Percentiles rank a stretch among this genome's conserved stretches.
These are phyloP conservation scores for Fusarium lyarnte DNA, from an alignment of 2,329 filamentous ascomycete species.

Conservation along the genomic window DNA sequence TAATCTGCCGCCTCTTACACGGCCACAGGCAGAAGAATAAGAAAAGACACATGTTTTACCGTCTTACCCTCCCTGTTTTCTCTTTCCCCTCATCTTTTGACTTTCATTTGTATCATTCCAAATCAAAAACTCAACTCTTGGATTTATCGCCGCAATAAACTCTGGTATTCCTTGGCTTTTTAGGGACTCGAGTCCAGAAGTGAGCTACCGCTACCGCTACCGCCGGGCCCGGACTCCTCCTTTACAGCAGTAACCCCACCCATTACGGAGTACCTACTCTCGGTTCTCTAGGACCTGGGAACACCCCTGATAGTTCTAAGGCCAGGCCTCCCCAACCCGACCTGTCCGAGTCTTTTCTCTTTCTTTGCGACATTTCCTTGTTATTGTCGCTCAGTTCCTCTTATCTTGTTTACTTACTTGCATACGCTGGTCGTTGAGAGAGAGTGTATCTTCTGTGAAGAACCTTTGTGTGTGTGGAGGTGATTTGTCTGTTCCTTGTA, in stretches of 20 bases:
- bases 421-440: constrained; percentile 32
- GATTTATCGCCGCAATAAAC: background rate
- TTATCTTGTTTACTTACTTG: constrained; percentile 30
- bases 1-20: constrained; percentile 43
- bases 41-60: constrained; percentile 9
- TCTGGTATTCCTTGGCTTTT: constrained; percentile 7
- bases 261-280: constrained; percentile 23
- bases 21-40: constrained; percentile 19
- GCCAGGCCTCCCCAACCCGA: constrained; percentile 13
- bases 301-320: constrained; percentile 30
- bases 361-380: constrained; percentile 34
- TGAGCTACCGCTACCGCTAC: background rate
- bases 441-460: background rate
- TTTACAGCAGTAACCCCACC: constrained; percentile 18
- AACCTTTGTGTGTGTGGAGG: background rate
- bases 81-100: background rate
- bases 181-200: background rate
- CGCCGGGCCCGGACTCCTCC: constrained; percentile 26
- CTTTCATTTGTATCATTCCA: constrained; percentile 1
- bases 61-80: constrained; percentile 11
- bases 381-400: constrained; percentile 5
- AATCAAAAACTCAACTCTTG: constrained; percentile 6
- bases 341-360: constrained; percentile 7
- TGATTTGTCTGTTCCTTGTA: constrained; percentile 21
- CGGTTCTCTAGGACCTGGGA: constrained; percentile 31